Base-by-base conservation (phyloP, 139 green algal genomes). In the Chlamydomonas incerta region DNA sequence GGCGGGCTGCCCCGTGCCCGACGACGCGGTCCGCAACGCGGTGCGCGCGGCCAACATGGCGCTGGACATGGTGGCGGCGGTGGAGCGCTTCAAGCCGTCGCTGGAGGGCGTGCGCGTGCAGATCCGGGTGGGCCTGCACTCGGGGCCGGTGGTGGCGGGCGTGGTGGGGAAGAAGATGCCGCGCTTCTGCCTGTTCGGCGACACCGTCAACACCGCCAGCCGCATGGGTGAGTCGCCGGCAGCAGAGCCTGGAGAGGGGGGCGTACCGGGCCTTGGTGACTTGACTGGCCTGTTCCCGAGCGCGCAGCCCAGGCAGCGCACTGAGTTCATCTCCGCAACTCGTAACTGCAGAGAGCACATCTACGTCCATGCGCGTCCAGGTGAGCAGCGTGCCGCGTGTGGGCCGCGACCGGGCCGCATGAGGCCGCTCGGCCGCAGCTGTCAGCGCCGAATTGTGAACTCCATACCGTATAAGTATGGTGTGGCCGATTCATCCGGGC, bases 171-270 rank as follows among this genome's bases (percentile, higher is more conserved):
- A 15, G 23, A 24, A 28, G 10, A 82, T 84, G 77, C 77, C 63
- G 0, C 62, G 77, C 29, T 84, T 74, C 63, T 84, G 77, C 63
- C 77, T 84, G n/a, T 84, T 84, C 65, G 77, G 77, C 1, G 77
- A 84, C 77, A 84, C 77, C 1, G 65, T 84, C 65, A 84, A 84
- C 65, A 74, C 65, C 5, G n/a, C 58, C 62, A 73, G 62, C 28
- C 76, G 62, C 24, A 83, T 83, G 76, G 77, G 63, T 70, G 18
- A 62, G 55, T 50, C 41, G 5, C 20, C 2, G 52, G 52, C 11
- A 58, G 52, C 13, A 15, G 52, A 58, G 52, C 13, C 13, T 23
- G 11, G 11, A 58, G 52, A 58, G 52, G 52, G 52, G 11, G 52
- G 52, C 13, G 52, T 58, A 11, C 52, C 52, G 15, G 13, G 13